Conservation (phyloP, 345 rosid genomes). For the Camelina hispida region DNA sequence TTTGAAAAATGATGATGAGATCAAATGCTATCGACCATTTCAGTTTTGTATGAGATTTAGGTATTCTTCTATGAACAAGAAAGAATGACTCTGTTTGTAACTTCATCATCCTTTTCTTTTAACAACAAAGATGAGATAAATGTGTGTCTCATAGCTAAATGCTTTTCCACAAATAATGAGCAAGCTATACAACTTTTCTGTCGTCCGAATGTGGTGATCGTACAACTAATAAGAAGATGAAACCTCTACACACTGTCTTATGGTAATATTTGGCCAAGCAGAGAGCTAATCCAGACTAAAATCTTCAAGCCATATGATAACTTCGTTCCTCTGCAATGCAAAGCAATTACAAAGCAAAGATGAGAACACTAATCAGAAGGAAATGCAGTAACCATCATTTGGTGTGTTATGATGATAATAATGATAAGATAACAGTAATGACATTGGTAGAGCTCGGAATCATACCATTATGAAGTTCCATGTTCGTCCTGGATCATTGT, state of each 20-base stretch:
- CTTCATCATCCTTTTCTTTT: not conserved
- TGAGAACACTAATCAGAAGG: not conserved
- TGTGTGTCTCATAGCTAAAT: not conserved
- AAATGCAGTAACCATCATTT: not conserved
- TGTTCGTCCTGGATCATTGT: constrained; percentile 90
- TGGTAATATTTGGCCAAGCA: constrained; percentile 8
- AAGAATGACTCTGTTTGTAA: not conserved
- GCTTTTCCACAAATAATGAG: constrained; percentile 3
- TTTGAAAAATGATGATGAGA: constrained; percentile 1
- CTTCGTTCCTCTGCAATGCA: constrained; percentile 67
- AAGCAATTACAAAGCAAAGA: not conserved
- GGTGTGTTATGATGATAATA: not conserved
- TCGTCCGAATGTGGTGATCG: not conserved
- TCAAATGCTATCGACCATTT: not conserved
- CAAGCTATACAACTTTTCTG: constrained; percentile 22
- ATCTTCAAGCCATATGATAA: constrained; percentile 74
- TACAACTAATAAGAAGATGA: not conserved
- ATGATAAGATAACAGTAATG: not conserved
- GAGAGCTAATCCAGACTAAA: constrained; percentile 44
- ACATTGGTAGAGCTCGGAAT: not conserved
- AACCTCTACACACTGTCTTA: constrained; percentile 3
- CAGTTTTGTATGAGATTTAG: constrained; percentile 19
- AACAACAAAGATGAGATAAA: not conserved
- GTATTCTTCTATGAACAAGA: constrained; percentile 23
- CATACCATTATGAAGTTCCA: constrained; percentile 75